Evolutionary conservation across 805 yeast species (phyloP).

Genomic region (Candida piceae): DNA sequence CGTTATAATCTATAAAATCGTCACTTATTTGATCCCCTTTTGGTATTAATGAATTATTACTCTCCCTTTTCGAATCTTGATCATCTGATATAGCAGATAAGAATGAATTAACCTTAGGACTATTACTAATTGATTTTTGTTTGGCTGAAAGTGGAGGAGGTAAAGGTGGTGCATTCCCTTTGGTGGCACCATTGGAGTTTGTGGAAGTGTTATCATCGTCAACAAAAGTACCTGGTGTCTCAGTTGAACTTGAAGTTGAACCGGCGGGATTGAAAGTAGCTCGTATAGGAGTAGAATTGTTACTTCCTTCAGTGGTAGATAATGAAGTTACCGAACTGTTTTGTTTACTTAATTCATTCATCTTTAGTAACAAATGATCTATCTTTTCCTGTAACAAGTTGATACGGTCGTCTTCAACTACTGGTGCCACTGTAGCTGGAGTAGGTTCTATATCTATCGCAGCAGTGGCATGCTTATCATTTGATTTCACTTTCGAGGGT

Average conservation of each 20-base stretch:
- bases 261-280: too few species aligned
- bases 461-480: too few species aligned
- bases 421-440: too few species aligned
- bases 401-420: not conserved
- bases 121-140: conserved; percentile 17
- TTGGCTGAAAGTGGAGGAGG: conserved; percentile 27
- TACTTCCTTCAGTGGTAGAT: not conserved
- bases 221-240: too few species aligned
- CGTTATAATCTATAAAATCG: conserved; percentile 9
- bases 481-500: not conserved
- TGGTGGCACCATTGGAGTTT: conserved; percentile 3
- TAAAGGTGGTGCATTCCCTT: conserved; percentile 21
- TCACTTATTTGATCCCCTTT: conserved; percentile 18
- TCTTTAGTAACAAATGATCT: not conserved
- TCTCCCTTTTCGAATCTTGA: conserved; percentile 8
- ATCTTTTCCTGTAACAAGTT: not conserved
- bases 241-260: too few species aligned
- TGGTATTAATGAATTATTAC: conserved; percentile 22
- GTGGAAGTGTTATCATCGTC: not conserved
- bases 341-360: not conserved
- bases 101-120: conserved; percentile 24
- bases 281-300: not conserved
- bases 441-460: too few species aligned
- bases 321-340: not conserved
- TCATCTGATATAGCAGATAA: conserved; percentile 1